phyloP scores from a whole-genome alignment of 2,329 filamentous ascomycete genomes.

The Pestalotiopsis sp. region DNA sequence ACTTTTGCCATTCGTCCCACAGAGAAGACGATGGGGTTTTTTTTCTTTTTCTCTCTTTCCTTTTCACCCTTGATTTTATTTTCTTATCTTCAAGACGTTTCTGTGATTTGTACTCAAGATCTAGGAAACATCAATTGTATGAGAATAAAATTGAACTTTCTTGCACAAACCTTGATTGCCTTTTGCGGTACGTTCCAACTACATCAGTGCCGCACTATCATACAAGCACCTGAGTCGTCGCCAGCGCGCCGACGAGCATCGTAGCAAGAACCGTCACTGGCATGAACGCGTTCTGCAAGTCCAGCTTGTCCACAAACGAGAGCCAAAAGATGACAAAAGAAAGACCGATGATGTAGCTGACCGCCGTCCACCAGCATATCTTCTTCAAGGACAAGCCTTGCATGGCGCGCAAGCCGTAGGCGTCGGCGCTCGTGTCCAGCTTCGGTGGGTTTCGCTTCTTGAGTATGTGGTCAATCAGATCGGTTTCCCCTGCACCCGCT shows the following conservation, averaged over 20 bases:
- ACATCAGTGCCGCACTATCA: not conserved
- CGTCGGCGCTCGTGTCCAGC: not conserved
- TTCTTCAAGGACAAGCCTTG: not conserved
- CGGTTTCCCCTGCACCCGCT: not conserved
- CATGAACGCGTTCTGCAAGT: not conserved
- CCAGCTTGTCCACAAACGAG: not conserved
- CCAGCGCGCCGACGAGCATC: not conserved
- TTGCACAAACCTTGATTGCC: too few relatives aligned
- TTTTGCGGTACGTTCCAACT: too few relatives aligned
- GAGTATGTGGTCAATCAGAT: not conserved
- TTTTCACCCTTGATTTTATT: too few relatives aligned
- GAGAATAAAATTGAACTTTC: too few relatives aligned
- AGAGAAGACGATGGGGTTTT: too few relatives aligned
- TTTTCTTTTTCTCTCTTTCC: too few relatives aligned
- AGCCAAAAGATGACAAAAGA: not conserved
- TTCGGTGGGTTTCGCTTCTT: not conserved
- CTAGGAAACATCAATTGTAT: too few relatives aligned
- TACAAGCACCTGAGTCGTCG: not conserved
- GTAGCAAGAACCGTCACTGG: not conserved
- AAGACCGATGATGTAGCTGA: not conserved
- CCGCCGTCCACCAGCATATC: not conserved
- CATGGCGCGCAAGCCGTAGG: not conserved
- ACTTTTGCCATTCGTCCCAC: too few relatives aligned
- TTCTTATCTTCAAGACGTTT: too few relatives aligned
- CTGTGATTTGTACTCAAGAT: too few relatives aligned